Evolutionary conservation across 352 stramenopile genomes (phyloP), one percentile per base, ranked within the genome.

Genomic region (Elongisporangium senticosum): DNA sequence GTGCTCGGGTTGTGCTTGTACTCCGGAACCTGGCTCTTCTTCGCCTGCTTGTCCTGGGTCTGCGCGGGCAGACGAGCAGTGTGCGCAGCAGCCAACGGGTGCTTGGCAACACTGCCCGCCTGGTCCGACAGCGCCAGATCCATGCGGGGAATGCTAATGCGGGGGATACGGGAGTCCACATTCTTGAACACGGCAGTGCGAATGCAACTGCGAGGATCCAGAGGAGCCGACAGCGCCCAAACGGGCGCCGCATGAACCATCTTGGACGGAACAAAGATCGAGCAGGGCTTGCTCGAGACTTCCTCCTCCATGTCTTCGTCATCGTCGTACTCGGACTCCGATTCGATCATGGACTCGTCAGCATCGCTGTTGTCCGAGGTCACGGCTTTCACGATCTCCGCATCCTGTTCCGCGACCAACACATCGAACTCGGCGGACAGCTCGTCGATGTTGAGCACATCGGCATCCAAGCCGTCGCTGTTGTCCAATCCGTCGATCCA

Each of bases 161-260:
- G 69, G 53, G 82, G 82, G 48, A 93, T 92, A 39, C 84, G 82
- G 40, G 84, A 78, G 64, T 93, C 84, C 40, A 92, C 20, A 59
- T 88, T 80, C 74, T 84, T 78, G 49, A 93, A 93, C 60, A 93
- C 71, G 6, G 79, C 64, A 10, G 74, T 90, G 54, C 80, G 79
- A 58, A 93, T 93, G 64, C 75, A 82, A 56, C 78, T 87, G 43
- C 84, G 79, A 56, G 84, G 84, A 56, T 93, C 84, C 55, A 93
- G 61, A 20, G 84, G 80, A 15, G 75, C 80, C 71, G 71, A 75
- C 1, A 57, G 67, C 19, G 71, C 72, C 72, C 75, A 88, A 22
- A 79, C 65, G 15, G 78, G 79, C 15, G 82, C 59, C 8, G 78
- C 73, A 7, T 71, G 77, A 23, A 89, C 69, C 48, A 90, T 75